A percentile compares a stretch with the other conserved stretches of the same genome.
These are phyloP conservation scores for Candida gigantensis DNA, from an alignment of 1,139 yeast genomes.

Conservation along the genomic window DNA sequence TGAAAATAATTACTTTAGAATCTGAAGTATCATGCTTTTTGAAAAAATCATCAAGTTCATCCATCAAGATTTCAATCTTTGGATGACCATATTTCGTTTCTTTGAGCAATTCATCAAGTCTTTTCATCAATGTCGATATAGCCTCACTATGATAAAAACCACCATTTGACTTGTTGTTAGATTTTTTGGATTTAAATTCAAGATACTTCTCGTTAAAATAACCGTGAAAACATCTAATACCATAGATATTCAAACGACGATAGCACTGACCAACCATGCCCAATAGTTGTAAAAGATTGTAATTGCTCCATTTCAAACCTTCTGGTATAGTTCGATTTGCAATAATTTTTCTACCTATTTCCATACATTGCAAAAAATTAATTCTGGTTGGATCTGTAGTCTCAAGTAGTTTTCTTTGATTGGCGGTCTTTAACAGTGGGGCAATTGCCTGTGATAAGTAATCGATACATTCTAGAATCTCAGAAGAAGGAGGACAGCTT, in stretches of 20 bases:
- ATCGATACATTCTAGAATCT: constrained; percentile 54
- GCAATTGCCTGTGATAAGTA: constrained; percentile 51
- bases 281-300: constrained; percentile 59
- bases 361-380: constrained; percentile 72
- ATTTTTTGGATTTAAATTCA: constrained; percentile 59
- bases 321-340: constrained; percentile 57
- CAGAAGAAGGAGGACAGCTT: constrained; percentile 52
- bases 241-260: constrained; percentile 74
- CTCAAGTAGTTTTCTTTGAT: constrained; percentile 60
- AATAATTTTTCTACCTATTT: constrained; percentile 59
- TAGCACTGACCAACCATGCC: constrained; percentile 76
- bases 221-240: constrained; percentile 71
- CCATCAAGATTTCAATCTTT: constrained; percentile 62
- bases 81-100: constrained; percentile 67
- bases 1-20: constrained; percentile 82
- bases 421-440: constrained; percentile 67
- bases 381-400: constrained; percentile 65
- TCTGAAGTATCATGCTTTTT: constrained; percentile 29
- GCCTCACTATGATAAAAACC: constrained; percentile 56
- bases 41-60: constrained; percentile 60
- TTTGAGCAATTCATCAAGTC: constrained; percentile 44
- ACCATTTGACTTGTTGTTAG: constrained; percentile 61
- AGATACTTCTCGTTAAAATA: constrained; percentile 59
- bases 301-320: constrained; percentile 72
- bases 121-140: constrained; percentile 43